These are phyloP conservation scores for Lactarius trivialis DNA, from an alignment of 768 basidiomycete genomes.

Conservation along the genomic window DNA sequence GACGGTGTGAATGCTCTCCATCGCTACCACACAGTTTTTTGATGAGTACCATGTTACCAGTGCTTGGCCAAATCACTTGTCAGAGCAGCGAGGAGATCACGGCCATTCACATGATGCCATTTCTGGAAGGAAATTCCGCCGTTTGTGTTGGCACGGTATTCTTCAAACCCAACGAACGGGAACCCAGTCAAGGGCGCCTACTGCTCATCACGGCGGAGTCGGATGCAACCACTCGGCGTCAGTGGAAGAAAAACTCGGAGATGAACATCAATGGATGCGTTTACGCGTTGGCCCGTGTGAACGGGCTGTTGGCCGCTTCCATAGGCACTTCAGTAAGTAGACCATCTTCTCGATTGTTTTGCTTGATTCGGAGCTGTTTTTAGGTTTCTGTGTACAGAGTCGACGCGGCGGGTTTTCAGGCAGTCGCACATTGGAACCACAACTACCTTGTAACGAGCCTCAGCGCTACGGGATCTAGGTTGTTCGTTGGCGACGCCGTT, in stretches of 20 bases:
- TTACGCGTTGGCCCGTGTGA: slow-evolving; percentile 49
- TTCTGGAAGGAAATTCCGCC: slow-evolving; percentile 26
- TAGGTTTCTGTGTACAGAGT: slow-evolving; percentile 37
- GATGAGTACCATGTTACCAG: slow-evolving; percentile 27
- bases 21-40: not conserved
- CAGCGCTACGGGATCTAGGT: slow-evolving; percentile 42
- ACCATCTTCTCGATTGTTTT: not conserved
- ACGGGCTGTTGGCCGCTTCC: slow-evolving; percentile 53
- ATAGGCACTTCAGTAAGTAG: slow-evolving; percentile 69
- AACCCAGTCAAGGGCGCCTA: slow-evolving; percentile 49
- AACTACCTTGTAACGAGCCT: slow-evolving; percentile 74
- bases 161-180: slow-evolving; percentile 27
- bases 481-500: slow-evolving; percentile 76
- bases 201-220: slow-evolving; percentile 44
- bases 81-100: slow-evolving; percentile 57
- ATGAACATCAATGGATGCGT: slow-evolving; percentile 56
- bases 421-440: slow-evolving; percentile 63
- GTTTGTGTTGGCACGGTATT: slow-evolving; percentile 39
- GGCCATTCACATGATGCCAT: slow-evolving; percentile 36
- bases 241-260: slow-evolving; percentile 35
- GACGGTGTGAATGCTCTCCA: slow-evolving; percentile 30
- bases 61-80: slow-evolving; percentile 42
- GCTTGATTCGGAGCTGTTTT: not conserved
- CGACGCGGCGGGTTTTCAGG: slow-evolving; percentile 36
- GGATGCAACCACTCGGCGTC: slow-evolving; percentile 23